Evolutionary conservation across 352 stramenopile genomes (phyloP), one percentile per base, ranked within the genome.

Genomic region (Phytophthora pistaciae): DNA sequence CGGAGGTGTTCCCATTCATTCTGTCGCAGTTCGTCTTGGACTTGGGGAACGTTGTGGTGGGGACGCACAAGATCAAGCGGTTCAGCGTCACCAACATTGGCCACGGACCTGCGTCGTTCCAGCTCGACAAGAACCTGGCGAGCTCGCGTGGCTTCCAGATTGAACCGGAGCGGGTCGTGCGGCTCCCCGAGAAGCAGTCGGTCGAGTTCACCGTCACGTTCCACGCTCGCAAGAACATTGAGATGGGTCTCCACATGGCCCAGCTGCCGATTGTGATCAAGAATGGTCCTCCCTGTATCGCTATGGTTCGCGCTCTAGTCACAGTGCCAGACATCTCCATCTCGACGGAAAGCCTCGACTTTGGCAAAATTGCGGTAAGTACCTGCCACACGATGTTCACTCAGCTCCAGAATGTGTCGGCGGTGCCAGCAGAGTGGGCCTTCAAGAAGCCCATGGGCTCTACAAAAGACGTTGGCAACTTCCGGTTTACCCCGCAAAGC

Each of bases 11-110:
- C 5, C 72, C 82, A 9, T 98, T 98, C 66, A 79, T 98, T 49
- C 61, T 97, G 16, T 97, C 91, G 3, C 83, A 94, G 60, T 98
- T 98, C 66, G 84, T 97, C 1, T 82, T 97, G 25, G 96, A 99
- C 69, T 99, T 99, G 72, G 96, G 95, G 0, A 96, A 98, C 66
- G 92, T 99, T 56, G 92, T 99, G 10, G 64, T 94, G 4, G 96
- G 95, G 5, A 91, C 91, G 8, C 95, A 96, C 62, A 94, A 94
- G 64, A 95, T 98, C 60, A 96, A 95, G 33, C 93, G 92, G 42
- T 99, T 99, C 56, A 87, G 79, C 40, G 85, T 99, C 25, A 95
- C 91, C 9, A 99, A 99, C 74, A 96, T 96, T 18, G 92, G 90
- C 0, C 78, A 86, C 44, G 82, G 93, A 18, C 77, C 92, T 25